Conservation (phyloP, 2,329 filamentous ascomycete genomes). For the Penicillium rolfsii region DNA sequence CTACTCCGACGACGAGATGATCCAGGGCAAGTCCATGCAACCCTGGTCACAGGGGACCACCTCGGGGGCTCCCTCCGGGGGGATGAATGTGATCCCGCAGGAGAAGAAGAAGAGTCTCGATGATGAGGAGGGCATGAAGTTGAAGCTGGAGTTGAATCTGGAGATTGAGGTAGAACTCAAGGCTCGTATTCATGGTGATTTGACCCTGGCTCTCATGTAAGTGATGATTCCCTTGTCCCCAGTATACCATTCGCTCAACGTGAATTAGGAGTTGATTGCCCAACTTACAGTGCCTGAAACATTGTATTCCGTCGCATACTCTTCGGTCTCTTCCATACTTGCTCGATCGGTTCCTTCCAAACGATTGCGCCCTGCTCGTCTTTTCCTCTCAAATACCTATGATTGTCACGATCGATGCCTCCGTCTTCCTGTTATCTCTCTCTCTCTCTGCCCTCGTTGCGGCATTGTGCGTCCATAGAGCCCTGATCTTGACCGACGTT, state of each 20-base stretch:
- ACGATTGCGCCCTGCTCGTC: neutral
- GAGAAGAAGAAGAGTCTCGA: constrained; percentile 32
- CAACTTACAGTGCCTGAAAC: constrained; percentile 27
- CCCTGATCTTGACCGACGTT: constrained; percentile 5
- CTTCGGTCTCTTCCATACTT: neutral
- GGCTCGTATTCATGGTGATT: constrained; percentile 67
- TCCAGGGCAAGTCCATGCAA: constrained; percentile 30
- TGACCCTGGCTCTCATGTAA: constrained; percentile 58
- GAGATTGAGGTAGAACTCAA: constrained; percentile 67
- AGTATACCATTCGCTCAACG: constrained; percentile 22
- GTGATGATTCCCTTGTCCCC: constrained; percentile 24
- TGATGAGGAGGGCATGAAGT: constrained; percentile 53
- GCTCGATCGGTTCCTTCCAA: neutral
- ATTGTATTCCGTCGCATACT: neutral
- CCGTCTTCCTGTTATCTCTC: neutral
- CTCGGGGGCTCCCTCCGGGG: constrained; percentile 28
- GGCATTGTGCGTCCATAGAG: constrained; percentile 17
- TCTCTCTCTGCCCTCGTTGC: constrained; percentile 1
- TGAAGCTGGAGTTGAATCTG: constrained; percentile 63
- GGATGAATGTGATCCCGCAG: constrained; percentile 35
- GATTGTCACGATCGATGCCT: constrained; percentile 23
- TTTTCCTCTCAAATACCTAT: constrained; percentile 11
- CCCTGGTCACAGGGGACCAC: constrained; percentile 31
- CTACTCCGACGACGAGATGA: constrained; percentile 28
- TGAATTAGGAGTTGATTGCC: constrained; percentile 32